phyloP scores from a whole-genome alignment of 495 filamentous ascomycete genomes.

The Tuber aestivum region DNA sequence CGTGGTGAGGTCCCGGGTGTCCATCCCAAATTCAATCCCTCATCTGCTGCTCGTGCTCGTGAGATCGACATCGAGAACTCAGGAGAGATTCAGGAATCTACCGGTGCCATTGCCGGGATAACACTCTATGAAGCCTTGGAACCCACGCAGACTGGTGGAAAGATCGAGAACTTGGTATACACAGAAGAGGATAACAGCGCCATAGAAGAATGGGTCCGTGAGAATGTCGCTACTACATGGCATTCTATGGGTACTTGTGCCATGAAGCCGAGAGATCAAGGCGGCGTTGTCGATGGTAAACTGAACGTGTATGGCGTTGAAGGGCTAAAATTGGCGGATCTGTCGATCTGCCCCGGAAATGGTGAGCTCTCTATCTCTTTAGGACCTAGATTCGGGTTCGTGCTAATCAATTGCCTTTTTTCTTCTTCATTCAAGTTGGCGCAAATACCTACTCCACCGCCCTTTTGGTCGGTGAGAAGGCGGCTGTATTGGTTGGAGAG shows the following conservation, averaged over 20 bases:
- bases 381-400: neutral
- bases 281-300: constrained; percentile 52
- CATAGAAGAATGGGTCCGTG: constrained; percentile 48
- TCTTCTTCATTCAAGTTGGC: constrained; percentile 43
- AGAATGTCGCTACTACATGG: constrained; percentile 50
- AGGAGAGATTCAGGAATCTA: constrained; percentile 12
- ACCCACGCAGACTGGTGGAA: neutral
- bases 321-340: constrained; percentile 48
- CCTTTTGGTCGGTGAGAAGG: constrained; percentile 57
- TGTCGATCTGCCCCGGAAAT: constrained; percentile 54
- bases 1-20: constrained; percentile 49
- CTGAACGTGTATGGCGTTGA: constrained; percentile 50
- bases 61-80: constrained; percentile 27
- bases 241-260: constrained; percentile 49
- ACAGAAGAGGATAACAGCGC: constrained; percentile 52
- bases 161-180: constrained; percentile 46
- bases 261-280: constrained; percentile 42
- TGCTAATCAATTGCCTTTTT: neutral
- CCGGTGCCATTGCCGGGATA: constrained; percentile 17
- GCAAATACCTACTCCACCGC: constrained; percentile 60
- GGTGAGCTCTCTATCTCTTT: constrained; percentile 18
- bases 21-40: constrained; percentile 52
- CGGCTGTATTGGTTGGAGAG: constrained; percentile 53
- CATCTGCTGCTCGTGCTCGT: constrained; percentile 45
- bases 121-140: constrained; percentile 5